Base-by-base conservation (phyloP, 2,329 filamentous ascomycete species). In the Clarireedia sp. region DNA sequence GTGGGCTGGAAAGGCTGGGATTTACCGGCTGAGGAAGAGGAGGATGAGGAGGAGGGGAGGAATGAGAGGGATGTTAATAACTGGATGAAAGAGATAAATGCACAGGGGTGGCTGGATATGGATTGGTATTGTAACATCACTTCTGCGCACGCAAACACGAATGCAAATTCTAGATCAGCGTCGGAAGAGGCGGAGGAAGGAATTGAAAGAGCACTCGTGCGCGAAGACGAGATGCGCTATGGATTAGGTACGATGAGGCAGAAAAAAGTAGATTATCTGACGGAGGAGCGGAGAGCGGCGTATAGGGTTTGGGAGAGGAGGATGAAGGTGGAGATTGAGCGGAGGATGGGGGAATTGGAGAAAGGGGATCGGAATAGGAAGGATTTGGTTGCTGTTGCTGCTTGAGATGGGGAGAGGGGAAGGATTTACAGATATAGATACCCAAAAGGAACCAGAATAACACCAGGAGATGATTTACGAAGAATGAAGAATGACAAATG, bases 181-280 rank as follows among this genome's bases (percentile, higher is more conserved):
- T 54, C 66, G 19, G 71, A 69, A n/a, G 65, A 63, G 43, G 67
- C 69, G 9, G 64, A 67, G 7, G 64, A 67, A n/a, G 70, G 70
- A 21, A 53, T 44, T 9, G 47, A 54, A 37, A 55, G 49, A 17
- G 46, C 41, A 5, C 24, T 36, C 38, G 54, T 49, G 29, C 19
- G 46, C 55, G 54, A 57, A 54, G 51, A 62, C 43, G 48, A 60
- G 53, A 60, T 59, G 51, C 61, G 58, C 56, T 54, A 41, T 14
- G 62, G 57, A 8, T 16, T 63, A 14, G 60, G 62, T 8, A 87
- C 83, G 2, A 90, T 90, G 87, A 81, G 91, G 63, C 86, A 90
- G 68, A 83, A 85, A 60, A 78, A 79, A 47, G 84, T 87, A 64
- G 86, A 90, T 64, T 89, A 84, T 64, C 69, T 91, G 63, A 85